Evolutionary conservation across 2,329 filamentous ascomycete species (phyloP).

Genomic region (Chaetomium sp.): DNA sequence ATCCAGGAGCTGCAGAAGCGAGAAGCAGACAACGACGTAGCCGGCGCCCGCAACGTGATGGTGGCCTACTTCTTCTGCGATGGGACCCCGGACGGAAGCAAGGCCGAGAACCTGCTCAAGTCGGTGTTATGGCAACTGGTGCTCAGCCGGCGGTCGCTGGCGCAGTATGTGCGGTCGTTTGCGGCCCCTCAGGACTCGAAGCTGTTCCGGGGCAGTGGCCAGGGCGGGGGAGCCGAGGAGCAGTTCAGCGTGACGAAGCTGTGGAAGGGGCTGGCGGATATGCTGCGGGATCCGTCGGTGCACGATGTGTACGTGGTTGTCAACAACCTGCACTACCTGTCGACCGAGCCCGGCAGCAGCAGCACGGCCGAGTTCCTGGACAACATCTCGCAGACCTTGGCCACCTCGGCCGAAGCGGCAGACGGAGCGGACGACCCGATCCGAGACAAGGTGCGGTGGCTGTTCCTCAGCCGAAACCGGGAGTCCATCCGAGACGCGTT

Average conservation of each 20-base stretch:
- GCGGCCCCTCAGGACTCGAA: not conserved
- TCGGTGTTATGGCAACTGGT: not conserved
- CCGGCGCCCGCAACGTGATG: not conserved
- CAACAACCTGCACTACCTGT: not conserved
- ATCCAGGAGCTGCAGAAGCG: not conserved
- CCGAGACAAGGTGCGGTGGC: not conserved
- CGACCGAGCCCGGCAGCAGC: not conserved
- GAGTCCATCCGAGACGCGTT: not conserved
- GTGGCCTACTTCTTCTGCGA: conserved; percentile 1
- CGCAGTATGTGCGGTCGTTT: not conserved
- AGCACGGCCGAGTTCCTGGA: not conserved
- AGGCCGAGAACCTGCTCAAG: not conserved
- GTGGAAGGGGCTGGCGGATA: not conserved
- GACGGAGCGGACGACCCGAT: not conserved
- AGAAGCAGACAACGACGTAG: not conserved
- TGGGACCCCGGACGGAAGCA: not conserved
- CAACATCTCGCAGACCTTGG: not conserved
- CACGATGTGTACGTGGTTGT: not conserved
- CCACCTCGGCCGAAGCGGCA: not conserved
- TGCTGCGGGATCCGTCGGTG: not conserved
- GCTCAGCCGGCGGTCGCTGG: not conserved
- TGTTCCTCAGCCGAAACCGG: not conserved
- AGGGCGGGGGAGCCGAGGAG: not conserved
- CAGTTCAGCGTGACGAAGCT: not conserved
- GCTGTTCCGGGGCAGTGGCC: not conserved